phyloP scores from a whole-genome alignment of 441 rosid genomes.

The Arabidopsis lyrata region DNA sequence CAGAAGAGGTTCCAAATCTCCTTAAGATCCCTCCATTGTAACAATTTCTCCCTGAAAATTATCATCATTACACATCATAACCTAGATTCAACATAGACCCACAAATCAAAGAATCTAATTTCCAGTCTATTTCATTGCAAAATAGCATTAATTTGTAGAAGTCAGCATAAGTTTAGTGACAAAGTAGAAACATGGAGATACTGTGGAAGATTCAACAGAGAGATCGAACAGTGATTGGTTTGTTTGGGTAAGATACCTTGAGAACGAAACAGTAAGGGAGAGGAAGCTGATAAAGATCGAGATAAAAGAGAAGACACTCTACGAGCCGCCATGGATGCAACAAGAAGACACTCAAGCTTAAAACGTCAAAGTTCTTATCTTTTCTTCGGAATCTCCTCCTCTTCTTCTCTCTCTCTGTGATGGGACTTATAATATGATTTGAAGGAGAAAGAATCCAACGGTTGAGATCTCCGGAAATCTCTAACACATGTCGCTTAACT shows the following conservation, averaged over 20 bases:
- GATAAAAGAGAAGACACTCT: conserved; percentile 72
- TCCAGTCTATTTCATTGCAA: background rate
- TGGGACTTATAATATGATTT: background rate
- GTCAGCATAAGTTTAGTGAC: background rate
- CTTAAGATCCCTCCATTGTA: conserved; percentile 45
- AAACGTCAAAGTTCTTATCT: conserved; percentile 27
- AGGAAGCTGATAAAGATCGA: conserved; percentile 61
- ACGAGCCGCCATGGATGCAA: conserved; percentile 67
- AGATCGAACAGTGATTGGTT: background rate
- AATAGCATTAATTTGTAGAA: background rate
- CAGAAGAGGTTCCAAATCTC: conserved; percentile 59
- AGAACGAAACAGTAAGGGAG: conserved; percentile 52
- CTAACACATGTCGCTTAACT: conserved; percentile 36
- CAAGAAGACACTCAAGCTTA: background rate
- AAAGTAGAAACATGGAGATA: background rate
- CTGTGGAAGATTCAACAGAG: background rate
- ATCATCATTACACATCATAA: conserved; percentile 23
- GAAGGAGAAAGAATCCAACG: conserved; percentile 33
- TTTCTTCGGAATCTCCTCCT: background rate
- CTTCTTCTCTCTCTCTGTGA: conserved; percentile 1
- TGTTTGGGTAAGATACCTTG: conserved; percentile 48
- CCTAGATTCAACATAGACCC: conserved; percentile 10
- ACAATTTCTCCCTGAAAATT: conserved; percentile 54
- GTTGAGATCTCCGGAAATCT: conserved; percentile 24
- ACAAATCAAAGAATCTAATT: conserved; percentile 3